Evolutionary conservation across 1,139 yeast genomes (phyloP).

Genomic region (Blastobotrys petasosporus): DNA sequence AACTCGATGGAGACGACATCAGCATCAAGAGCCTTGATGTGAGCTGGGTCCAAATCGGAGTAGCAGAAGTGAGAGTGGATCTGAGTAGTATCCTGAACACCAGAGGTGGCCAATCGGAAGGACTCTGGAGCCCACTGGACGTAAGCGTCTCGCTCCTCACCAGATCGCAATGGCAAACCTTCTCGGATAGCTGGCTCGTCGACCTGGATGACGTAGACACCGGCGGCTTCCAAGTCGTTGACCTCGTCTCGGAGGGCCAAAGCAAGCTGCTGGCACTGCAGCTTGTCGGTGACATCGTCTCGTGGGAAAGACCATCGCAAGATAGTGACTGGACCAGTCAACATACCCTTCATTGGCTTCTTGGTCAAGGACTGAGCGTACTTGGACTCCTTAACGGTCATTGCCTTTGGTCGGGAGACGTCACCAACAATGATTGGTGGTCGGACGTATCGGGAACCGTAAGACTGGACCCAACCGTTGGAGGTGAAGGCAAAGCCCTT

Average conservation of each 20-base stretch:
- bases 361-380: constrained; percentile 95
- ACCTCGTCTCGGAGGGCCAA: constrained; percentile 98
- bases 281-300: constrained; percentile 91
- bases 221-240: constrained; percentile 95
- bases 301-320: constrained; percentile 99
- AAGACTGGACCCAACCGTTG: constrained; percentile 99
- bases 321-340: constrained; percentile 99
- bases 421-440: constrained; percentile 99
- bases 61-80: constrained; percentile 99
- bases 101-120: constrained; percentile 98
- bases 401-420: constrained; percentile 95
- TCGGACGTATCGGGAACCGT: constrained; percentile 99
- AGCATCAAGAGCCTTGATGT: constrained; percentile 98
- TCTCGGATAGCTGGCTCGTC: constrained; percentile 99
- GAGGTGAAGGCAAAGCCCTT: constrained; percentile 97
- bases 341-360: constrained; percentile 99
- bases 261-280: constrained; percentile 95
- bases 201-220: constrained; percentile 96
- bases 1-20: constrained; percentile 98
- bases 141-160: constrained; percentile 94
- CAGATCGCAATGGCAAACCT: constrained; percentile 98
- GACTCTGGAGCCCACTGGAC: constrained; percentile 99
- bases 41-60: constrained; percentile 99
- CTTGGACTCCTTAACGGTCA: constrained; percentile 98
- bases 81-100: constrained; percentile 92